Conservation (phyloP, 352 stramenopile species). For the Pythium brachiatum region DNA sequence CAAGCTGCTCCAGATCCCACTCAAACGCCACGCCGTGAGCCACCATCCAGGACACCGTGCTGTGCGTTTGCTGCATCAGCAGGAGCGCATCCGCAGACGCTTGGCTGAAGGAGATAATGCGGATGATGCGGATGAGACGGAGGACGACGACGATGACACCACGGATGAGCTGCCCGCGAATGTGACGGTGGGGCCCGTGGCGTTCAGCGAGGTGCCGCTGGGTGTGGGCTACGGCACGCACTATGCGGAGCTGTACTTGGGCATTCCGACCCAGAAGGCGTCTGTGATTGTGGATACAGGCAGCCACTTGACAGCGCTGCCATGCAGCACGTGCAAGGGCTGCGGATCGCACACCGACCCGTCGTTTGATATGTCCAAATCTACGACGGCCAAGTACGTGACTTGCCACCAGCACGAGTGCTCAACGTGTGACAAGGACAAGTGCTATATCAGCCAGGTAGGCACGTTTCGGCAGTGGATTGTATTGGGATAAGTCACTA, state of each 20-base stretch:
- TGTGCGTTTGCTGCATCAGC: slow-evolving; percentile 32
- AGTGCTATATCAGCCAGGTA: slow-evolving; percentile 77
- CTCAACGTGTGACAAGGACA: slow-evolving; percentile 52
- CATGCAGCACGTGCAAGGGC: slow-evolving; percentile 62
- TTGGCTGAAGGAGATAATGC: slow-evolving; percentile 20
- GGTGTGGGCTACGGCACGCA: slow-evolving; percentile 77
- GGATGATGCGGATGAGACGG: background rate
- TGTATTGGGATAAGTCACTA: background rate
- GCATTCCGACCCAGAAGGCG: slow-evolving; percentile 72
- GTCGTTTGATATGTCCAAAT: slow-evolving; percentile 74
- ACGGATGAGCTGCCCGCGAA: background rate
- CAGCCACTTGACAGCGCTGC: slow-evolving; percentile 76
- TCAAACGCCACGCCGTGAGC: slow-evolving; percentile 18
- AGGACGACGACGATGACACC: background rate
- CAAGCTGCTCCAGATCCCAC: slow-evolving; percentile 27
- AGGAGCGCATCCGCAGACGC: slow-evolving; percentile 46
- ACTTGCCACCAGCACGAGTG: slow-evolving; percentile 58
- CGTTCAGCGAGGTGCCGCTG: slow-evolving; percentile 59
- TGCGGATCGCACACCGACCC: slow-evolving; percentile 76
- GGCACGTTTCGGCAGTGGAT: background rate
- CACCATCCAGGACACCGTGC: slow-evolving; percentile 16
- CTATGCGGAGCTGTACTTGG: slow-evolving; percentile 81
- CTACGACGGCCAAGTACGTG: slow-evolving; percentile 67
- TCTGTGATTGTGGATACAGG: slow-evolving; percentile 86
- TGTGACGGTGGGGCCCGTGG: slow-evolving; percentile 29